A percentile compares a stretch with the other conserved stretches of the same genome.
Evolutionary conservation across 139 green algal genomes (phyloP).

Genomic region (Nannochloris sp.): DNA sequence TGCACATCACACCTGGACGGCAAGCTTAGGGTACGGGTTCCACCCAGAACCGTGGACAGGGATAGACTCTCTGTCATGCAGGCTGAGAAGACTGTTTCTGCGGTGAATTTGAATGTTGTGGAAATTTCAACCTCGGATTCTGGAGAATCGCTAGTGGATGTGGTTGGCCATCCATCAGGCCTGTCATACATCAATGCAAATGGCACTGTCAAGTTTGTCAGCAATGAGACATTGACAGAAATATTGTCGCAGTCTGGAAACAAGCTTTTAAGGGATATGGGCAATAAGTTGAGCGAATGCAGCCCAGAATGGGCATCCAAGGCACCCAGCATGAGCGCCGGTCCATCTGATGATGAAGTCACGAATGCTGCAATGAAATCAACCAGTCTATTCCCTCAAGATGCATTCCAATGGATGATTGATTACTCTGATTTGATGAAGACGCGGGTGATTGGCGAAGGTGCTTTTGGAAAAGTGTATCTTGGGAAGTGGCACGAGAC

Average conservation of each 20-base stretch:
- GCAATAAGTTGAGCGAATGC: background rate
- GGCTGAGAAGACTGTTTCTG: background rate
- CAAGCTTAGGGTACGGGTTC: conserved; percentile 17
- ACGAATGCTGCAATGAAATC: background rate
- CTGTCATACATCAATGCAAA: background rate
- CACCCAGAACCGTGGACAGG: conserved; percentile 10
- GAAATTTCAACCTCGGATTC: conserved; percentile 1
- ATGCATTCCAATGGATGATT: conserved; percentile 23
- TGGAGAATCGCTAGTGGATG: background rate
- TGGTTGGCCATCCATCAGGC: background rate
- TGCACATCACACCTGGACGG: conserved; percentile 35
- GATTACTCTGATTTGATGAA: conserved; percentile 28
- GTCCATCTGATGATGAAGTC: background rate
- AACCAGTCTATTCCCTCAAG: background rate
- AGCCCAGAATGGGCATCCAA: background rate
- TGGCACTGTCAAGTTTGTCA: background rate
- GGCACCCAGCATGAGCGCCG: background rate
- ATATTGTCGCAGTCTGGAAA: background rate
- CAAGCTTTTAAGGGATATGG: background rate
- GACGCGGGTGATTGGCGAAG: conserved; percentile 43
- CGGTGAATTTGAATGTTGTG: background rate
- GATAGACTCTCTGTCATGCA: background rate
- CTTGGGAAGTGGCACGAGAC: conserved; percentile 51
- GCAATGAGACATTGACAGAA: background rate
- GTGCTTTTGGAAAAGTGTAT: conserved; percentile 50